These are phyloP conservation scores for Diaporthe sp. DNA, from an alignment of 2,329 filamentous ascomycete species.

Conservation along the genomic window DNA sequence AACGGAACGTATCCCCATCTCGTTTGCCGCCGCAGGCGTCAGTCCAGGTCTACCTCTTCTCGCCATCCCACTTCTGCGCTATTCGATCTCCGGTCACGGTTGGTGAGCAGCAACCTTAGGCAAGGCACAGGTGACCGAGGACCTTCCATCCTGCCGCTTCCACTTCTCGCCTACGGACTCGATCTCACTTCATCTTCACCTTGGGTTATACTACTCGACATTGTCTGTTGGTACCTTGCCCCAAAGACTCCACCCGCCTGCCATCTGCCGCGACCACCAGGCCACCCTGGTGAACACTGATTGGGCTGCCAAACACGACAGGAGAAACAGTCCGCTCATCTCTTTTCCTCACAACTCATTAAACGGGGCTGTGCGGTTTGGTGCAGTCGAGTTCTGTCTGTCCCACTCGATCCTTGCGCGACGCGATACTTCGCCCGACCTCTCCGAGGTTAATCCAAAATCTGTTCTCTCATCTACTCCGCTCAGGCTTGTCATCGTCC, in stretches of 20 bases:
- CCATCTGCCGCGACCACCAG: conserved; percentile 35
- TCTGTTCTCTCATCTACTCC: background rate
- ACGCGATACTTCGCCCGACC: conserved; percentile 22
- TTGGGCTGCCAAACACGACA: conserved; percentile 33
- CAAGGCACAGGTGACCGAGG: conserved; percentile 12
- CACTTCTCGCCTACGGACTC: conserved; percentile 27
- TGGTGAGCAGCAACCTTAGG: conserved; percentile 23
- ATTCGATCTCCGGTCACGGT: conserved; percentile 28
- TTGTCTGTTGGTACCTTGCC: conserved; percentile 32
- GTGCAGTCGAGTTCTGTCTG: conserved; percentile 32
- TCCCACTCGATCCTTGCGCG: conserved; percentile 31
- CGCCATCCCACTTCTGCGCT: conserved; percentile 31
- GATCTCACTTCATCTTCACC: conserved; percentile 6
- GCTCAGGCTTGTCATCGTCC: background rate
- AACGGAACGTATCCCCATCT: conserved; percentile 34
- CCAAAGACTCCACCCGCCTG: conserved; percentile 33
- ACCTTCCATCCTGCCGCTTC: background rate
- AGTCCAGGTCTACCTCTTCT: conserved; percentile 27
- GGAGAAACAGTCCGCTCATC: conserved; percentile 20
- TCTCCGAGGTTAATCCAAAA: conserved; percentile 14
- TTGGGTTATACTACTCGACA: conserved; percentile 26
- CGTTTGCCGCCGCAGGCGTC: conserved; percentile 23
- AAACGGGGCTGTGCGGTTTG: conserved; percentile 18
- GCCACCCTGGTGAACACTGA: conserved; percentile 25
- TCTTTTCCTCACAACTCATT: conserved; percentile 24